Evolutionary conservation across 2,329 filamentous ascomycete species (phyloP).

Genomic region (Penicillium olsonii): DNA sequence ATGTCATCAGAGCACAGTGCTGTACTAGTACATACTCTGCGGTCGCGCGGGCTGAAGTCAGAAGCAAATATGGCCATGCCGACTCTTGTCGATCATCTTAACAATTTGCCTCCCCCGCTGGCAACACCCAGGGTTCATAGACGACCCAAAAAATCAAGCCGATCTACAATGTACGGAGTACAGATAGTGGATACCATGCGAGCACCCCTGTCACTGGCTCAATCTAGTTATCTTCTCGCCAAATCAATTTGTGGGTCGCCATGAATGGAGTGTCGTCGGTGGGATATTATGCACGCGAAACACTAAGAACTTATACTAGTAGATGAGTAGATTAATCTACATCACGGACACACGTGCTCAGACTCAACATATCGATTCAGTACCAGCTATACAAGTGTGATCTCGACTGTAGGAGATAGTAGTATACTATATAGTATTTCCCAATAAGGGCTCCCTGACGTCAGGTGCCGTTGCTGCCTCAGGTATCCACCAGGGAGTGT

Average conservation of each 20-base stretch:
- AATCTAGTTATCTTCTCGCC: not conserved
- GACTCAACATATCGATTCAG: too few species aligned
- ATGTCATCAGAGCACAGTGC: not conserved
- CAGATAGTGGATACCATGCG: not conserved
- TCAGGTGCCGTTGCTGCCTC: conserved; percentile 15
- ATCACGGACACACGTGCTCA: too few species aligned
- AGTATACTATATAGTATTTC: too few species aligned
- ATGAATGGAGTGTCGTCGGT: not conserved
- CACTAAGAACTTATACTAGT: too few species aligned
- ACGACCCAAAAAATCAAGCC: too few species aligned
- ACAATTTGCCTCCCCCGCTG: not conserved
- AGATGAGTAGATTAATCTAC: too few species aligned
- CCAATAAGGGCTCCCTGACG: conserved; percentile 16
- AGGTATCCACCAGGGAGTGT: conserved; percentile 1
- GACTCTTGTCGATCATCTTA: not conserved
- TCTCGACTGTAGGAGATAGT: too few species aligned
- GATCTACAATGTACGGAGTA: too few species aligned
- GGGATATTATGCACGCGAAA: too few species aligned
- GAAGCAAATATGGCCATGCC: not conserved
- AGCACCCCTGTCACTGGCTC: not conserved
- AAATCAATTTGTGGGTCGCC: not conserved
- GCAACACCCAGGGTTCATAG: not conserved
- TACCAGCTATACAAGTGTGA: too few species aligned
- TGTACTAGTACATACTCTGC: too few species aligned
- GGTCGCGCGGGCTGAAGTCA: not conserved